Evolutionary conservation across 2,329 filamentous ascomycete genomes (phyloP).

Genomic region (Penicillium brasilianum): DNA sequence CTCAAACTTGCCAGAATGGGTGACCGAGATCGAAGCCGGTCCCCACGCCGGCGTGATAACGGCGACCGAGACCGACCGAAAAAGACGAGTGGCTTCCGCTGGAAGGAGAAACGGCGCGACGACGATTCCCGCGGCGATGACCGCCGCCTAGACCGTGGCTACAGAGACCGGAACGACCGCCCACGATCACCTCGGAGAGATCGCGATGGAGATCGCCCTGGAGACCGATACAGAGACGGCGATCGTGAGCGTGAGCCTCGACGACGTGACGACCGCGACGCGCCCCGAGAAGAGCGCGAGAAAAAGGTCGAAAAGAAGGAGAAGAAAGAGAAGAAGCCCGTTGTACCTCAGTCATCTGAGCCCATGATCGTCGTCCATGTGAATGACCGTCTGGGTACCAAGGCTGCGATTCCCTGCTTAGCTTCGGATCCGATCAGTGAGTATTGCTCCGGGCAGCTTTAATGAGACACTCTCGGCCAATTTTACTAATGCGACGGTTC

Average conservation of each 20-base stretch:
- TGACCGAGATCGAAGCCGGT: conserved; percentile 51
- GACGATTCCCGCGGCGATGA: conserved; percentile 55
- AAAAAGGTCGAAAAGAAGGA: conserved; percentile 48
- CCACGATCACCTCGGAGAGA: conserved; percentile 41
- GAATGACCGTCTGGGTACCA: conserved; percentile 96
- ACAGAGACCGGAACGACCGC: conserved; percentile 47
- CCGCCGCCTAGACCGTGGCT: conserved; percentile 59
- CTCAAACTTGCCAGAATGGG: conserved; percentile 32
- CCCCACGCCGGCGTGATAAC: conserved; percentile 44
- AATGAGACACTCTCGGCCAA: not conserved
- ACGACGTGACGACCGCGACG: conserved; percentile 35
- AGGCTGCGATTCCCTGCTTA: conserved; percentile 88
- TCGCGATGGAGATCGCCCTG: conserved; percentile 45
- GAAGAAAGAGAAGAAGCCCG: conserved; percentile 38
- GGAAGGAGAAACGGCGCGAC: conserved; percentile 56
- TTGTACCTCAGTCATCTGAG: conserved; percentile 57
- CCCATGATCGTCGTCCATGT: conserved; percentile 94
- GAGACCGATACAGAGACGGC: conserved; percentile 38
- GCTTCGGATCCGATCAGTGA: conserved; percentile 76
- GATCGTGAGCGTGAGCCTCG: conserved; percentile 50
- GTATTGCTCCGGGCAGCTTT: not conserved
- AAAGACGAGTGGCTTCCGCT: conserved; percentile 53
- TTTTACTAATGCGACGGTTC: not conserved
- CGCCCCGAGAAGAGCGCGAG: conserved; percentile 40
- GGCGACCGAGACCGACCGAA: conserved; percentile 44